Base-by-base conservation (phyloP, 1,284 basidiomycete genomes). In the Microbotryomycetes sp. region DNA sequence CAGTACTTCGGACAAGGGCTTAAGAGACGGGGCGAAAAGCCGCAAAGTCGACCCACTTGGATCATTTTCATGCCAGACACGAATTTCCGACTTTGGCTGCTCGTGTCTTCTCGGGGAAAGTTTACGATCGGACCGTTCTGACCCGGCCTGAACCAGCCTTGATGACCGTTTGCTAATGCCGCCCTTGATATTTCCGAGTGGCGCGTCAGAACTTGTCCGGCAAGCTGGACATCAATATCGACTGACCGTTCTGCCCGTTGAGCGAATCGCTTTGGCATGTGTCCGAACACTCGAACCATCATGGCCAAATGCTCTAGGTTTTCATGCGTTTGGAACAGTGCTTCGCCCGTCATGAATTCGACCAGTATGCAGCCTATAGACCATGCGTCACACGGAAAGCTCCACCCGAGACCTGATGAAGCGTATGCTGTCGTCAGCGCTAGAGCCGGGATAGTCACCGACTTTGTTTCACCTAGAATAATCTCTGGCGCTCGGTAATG, bases 401-500 rank as follows among this genome's bases (percentile, higher is more conserved):
- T 94, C 96, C 96, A 98, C 56, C 93, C 91, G 68, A 97, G 83
- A 62, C 91, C 91, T 94, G 68, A 4, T 54, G 15, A 41, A 3
- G 1, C 21, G 31, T 28, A 62, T 18, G 27, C 4, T 1, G 18
- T n/a, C 29, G 18, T 41, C 35, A 41, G 9, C 35, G 35, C 35
- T 52, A 23, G 29, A 48, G 29, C 53, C n/a, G 11, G 18, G 28
- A 13, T 11, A 41, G 35, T 11, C 35, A 5, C 18, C 63, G 31
- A 41, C 24, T 13, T 24, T 3, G 23, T 77, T 85, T 69, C 67
- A 92, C 93, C 91, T 54, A 98, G 81, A 63, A 99, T 99, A 74
- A 99, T 98, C 78, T 99, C 96, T 1, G 96, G 96, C 18, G 96
- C 96, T 63, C 96, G 89, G 75, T 99, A 99, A 78, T 99, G 96